Evolutionary conservation across 1,284 basidiomycete genomes (phyloP).

Genomic region (Rhodotorula sp.): DNA sequence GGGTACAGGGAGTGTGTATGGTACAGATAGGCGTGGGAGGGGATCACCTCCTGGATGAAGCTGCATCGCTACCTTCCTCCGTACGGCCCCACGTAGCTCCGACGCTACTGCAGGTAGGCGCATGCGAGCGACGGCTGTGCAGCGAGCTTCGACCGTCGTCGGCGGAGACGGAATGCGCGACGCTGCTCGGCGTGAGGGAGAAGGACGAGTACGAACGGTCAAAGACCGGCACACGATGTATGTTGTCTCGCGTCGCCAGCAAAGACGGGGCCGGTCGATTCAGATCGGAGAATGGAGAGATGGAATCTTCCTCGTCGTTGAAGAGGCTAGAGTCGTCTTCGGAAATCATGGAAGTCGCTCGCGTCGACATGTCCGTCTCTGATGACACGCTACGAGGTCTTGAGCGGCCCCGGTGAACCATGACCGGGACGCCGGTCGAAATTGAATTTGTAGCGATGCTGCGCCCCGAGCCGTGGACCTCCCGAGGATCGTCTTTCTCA

Average conservation of each 20-base stretch:
- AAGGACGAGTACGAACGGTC: constrained; percentile 7
- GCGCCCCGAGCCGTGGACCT: constrained; percentile 8
- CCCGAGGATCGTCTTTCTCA: background rate
- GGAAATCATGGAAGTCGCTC: background rate
- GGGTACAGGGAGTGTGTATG: no score
- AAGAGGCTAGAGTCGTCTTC: background rate
- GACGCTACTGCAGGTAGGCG: constrained; percentile 14
- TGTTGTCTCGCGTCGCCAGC: constrained; percentile 22
- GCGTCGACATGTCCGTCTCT: constrained; percentile 7
- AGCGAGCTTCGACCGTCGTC: constrained; percentile 9
- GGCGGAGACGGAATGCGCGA: constrained; percentile 2
- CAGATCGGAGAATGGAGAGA: constrained; percentile 32
- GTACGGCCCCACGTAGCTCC: constrained; percentile 35
- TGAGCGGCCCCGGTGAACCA: background rate
- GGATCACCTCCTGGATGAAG: background rate
- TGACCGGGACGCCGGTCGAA: constrained; percentile 17
- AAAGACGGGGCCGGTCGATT: constrained; percentile 14
- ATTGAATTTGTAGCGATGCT: constrained; percentile 36
- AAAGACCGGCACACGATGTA: constrained; percentile 5
- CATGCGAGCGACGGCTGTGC: constrained; percentile 10
- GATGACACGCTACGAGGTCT: background rate
- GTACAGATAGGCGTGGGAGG: background rate
- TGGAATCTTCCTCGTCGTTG: constrained; percentile 15
- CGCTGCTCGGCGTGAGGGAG: constrained; percentile 11
- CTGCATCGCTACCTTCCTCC: constrained; percentile 5